Base-by-base conservation (phyloP, 371 early-diverging fungal species). In the Actinomortierella wolfii region DNA sequence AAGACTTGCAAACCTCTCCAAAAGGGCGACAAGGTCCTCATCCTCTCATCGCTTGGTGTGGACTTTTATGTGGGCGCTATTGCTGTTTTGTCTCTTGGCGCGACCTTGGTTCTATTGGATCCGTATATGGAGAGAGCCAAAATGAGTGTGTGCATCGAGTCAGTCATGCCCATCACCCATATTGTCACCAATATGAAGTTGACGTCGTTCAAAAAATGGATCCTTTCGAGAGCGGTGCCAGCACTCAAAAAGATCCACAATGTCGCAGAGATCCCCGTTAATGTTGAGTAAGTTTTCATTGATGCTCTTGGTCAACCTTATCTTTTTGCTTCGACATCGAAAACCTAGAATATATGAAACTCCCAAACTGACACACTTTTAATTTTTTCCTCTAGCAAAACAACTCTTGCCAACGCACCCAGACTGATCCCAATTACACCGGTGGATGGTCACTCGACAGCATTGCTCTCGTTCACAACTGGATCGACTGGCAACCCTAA, bases 401-500 rank as follows among this genome's bases (percentile, higher is more conserved):
- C 50, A 51, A 51, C 42, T 41, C 25, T 73, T 20, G 64, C 56
- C 8, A 13, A 42, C 2, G 67, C 54, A n/a, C 74, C 74, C 9
- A 63, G 49, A 51, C 48, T 56, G 14, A 66, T 73, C 25, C 67
- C 74, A 8, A 41, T 73, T 2, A 59, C 51, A 26, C 63, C 67
- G 0, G 57, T 73, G 13, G 44, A 63, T 18, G 74, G 74, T 20
- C 49, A 73, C 44, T 59, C 67, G 1, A 67, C 74, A 9, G 74
- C 74, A 1, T 40, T 73, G 54, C 67, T 73, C 40, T 67, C 74
- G 1, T 73, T 73, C 67, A 73, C 74, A 6, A 73, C 74, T 34
- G 74, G 74, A 29, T 73, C 74, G 14, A 73, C 74, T 6, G 74
- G 74, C 50, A 73, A 73, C 51, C 74, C 74, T 7, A 73, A 73